Percentiles rank a stretch among this genome's conserved stretches.
Conservation (phyloP, 352 stramenopile species). For the Blastocystis sp. region DNA sequence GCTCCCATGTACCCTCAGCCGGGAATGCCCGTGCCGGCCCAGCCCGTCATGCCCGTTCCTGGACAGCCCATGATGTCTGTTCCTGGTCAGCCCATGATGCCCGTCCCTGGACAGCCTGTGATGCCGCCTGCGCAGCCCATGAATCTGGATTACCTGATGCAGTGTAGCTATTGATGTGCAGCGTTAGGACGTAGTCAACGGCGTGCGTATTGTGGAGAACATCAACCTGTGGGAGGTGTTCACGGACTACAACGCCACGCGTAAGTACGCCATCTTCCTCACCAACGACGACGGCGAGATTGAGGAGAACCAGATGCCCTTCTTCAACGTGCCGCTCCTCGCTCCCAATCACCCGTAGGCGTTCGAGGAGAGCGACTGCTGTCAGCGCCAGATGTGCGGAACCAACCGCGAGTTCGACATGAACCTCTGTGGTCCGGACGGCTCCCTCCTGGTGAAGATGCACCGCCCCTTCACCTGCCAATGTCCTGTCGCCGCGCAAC, state of each 20-base stretch:
- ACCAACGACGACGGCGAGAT: slow-evolving; percentile 58
- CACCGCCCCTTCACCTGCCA: slow-evolving; percentile 67
- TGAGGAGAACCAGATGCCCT: slow-evolving; percentile 32
- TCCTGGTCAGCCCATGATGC: neutral
- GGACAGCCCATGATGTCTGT: neutral
- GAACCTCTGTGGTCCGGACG: slow-evolving; percentile 29
- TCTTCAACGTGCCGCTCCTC: slow-evolving; percentile 17
- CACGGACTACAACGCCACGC: neutral
- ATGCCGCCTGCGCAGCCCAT: neutral
- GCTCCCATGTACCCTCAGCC: neutral
- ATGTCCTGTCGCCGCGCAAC: neutral
- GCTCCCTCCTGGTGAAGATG: slow-evolving; percentile 36
- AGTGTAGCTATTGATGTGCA: neutral
- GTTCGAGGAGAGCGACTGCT: slow-evolving; percentile 52
- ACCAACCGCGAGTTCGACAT: slow-evolving; percentile 51
- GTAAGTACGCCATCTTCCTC: slow-evolving; percentile 53
- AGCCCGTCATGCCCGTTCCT: neutral
- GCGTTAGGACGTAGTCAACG: neutral
- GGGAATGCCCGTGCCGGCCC: neutral
- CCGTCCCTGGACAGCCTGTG: neutral
- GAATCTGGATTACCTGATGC: slow-evolving; percentile 9
- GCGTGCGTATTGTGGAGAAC: slow-evolving; percentile 38
- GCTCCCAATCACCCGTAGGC: slow-evolving; percentile 10
- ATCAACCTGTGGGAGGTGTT: slow-evolving; percentile 20
- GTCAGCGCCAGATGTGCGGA: slow-evolving; percentile 42